Conservation (phyloP, 148 eudicot species). For the Cornus florida region DNA sequence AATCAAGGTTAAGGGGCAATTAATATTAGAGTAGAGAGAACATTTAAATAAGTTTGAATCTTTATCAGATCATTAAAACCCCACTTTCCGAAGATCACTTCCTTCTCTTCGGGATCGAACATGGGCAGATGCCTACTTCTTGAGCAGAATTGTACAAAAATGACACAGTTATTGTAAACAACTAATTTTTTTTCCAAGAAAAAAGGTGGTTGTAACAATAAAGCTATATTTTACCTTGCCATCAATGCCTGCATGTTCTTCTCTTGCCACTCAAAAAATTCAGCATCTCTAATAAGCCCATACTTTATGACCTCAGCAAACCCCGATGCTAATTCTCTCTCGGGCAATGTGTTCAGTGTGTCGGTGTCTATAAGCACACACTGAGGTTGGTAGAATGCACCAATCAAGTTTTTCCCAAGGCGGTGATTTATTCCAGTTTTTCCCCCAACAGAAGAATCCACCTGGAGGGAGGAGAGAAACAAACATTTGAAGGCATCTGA, state of each 20-base stretch:
- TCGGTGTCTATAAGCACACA: slow-evolving; percentile 90
- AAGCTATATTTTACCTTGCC: slow-evolving; percentile 57
- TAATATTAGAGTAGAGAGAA: too few species aligned
- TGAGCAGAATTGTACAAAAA: background rate
- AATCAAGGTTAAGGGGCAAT: too few species aligned
- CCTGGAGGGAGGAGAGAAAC: slow-evolving; percentile 39
- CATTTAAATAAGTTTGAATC: too few species aligned
- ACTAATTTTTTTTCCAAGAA: too few species aligned
- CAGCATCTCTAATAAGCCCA: slow-evolving; percentile 93
- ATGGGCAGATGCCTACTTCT: background rate
- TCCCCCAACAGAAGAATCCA: slow-evolving; percentile 97
- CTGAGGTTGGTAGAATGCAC: slow-evolving; percentile 99
- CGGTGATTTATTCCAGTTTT: slow-evolving; percentile 96
- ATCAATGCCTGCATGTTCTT: slow-evolving; percentile 76
- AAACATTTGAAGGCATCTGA: background rate
- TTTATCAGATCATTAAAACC: too few species aligned
- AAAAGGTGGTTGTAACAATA: background rate
- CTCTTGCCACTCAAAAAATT: slow-evolving; percentile 97
- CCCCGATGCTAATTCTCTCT: slow-evolving; percentile 93
- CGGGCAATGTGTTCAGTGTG: slow-evolving; percentile 88
- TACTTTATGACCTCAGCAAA: slow-evolving; percentile 92
- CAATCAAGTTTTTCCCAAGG: slow-evolving; percentile 88
- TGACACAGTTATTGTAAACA: background rate
- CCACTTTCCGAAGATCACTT: too few species aligned
- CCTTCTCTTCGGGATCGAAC: too few species aligned